Conservation (phyloP, 495 filamentous ascomycete species). For the Aspergillus carlsbadensis region DNA sequence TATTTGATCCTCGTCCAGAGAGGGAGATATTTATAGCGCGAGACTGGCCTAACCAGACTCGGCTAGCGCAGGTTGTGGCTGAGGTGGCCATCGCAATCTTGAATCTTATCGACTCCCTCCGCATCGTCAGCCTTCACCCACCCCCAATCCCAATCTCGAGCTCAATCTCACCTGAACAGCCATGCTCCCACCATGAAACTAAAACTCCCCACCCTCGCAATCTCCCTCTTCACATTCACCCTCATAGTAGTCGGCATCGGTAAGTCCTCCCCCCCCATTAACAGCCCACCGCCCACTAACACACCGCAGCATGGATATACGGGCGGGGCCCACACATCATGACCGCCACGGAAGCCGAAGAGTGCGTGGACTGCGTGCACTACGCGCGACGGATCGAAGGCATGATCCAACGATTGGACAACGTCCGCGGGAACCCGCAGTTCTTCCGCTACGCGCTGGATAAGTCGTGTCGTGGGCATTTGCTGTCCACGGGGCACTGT, state of each 20-base stretch:
- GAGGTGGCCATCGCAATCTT: too few species aligned
- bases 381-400: constrained; percentile 9
- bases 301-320: neutral
- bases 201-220: neutral
- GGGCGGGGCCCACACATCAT: neutral
- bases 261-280: neutral
- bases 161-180: neutral
- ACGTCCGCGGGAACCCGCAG: constrained; percentile 7
- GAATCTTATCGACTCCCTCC: too few species aligned
- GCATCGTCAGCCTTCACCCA: too few species aligned
- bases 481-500: constrained; percentile 9
- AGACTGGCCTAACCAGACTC: too few species aligned
- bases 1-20: too few species aligned
- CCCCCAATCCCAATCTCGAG: too few species aligned
- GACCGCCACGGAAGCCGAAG: neutral
- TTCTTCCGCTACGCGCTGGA: constrained; percentile 17
- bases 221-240: neutral
- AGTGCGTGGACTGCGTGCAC: constrained; percentile 16
- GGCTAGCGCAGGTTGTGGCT: too few species aligned
- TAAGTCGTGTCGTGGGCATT: constrained; percentile 8
- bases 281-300: neutral
- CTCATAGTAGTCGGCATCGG: neutral
- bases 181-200: neutral
- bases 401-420: neutral
- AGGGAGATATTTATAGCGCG: too few species aligned